Conservation (phyloP, 495 filamentous ascomycete species). For the Aspergillus ellipticus region DNA sequence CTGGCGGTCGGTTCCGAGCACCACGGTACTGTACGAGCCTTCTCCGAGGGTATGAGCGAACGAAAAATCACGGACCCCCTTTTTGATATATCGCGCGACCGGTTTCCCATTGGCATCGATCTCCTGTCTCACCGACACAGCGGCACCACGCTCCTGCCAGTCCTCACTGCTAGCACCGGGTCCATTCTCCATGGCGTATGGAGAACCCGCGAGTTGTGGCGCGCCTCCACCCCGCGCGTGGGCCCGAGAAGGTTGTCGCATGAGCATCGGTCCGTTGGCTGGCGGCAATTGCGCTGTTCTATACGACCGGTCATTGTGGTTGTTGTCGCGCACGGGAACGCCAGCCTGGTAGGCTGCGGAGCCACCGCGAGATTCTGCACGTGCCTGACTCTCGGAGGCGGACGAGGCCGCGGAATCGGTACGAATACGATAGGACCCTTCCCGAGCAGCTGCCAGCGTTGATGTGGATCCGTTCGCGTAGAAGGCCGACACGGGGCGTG, state of each 20-base stretch:
- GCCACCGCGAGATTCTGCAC: slow-evolving; percentile 60
- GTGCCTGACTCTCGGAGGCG: slow-evolving; percentile 49
- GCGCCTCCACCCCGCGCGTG: slow-evolving; percentile 44
- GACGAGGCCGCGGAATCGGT: slow-evolving; percentile 65
- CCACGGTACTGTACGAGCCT: slow-evolving; percentile 96
- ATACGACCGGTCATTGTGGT: slow-evolving; percentile 66
- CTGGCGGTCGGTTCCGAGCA: slow-evolving; percentile 90
- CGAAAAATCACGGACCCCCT: slow-evolving; percentile 94
- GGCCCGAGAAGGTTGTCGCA: slow-evolving; percentile 44
- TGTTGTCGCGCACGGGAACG: slow-evolving; percentile 64
- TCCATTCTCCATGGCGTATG: slow-evolving; percentile 62
- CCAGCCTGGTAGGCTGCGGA: slow-evolving; percentile 59
- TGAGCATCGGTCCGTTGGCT: slow-evolving; percentile 53
- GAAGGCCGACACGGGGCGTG: slow-evolving; percentile 53
- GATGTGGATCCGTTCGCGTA: slow-evolving; percentile 47
- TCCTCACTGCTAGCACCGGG: slow-evolving; percentile 75
- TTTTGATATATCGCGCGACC: slow-evolving; percentile 81
- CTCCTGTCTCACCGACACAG: slow-evolving; percentile 73
- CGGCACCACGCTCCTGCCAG: slow-evolving; percentile 92
- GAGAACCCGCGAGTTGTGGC: slow-evolving; percentile 52
- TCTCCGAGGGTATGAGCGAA: slow-evolving; percentile 92
- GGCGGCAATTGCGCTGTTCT: slow-evolving; percentile 52
- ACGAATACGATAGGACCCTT: slow-evolving; percentile 53
- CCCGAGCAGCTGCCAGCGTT: slow-evolving; percentile 36
- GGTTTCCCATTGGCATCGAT: slow-evolving; percentile 77